Evolutionary conservation across 1,284 basidiomycete species (phyloP).

Genomic region (Ganoderma resinaceum): DNA sequence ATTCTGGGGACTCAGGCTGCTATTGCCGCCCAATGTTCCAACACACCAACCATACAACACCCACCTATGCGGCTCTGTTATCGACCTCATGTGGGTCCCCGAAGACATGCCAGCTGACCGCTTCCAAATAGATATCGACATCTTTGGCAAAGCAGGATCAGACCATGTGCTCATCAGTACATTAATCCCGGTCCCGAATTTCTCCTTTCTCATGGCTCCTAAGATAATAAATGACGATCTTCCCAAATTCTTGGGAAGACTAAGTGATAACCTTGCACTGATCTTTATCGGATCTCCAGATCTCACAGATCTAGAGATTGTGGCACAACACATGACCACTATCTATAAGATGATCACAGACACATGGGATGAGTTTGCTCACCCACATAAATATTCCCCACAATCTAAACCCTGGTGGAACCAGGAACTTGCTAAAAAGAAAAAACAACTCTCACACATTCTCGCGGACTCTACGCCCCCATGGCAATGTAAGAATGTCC

Average conservation of each 20-base stretch:
- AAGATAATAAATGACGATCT: neutral
- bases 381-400: neutral
- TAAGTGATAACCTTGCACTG: neutral
- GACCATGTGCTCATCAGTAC: neutral
- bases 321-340: neutral
- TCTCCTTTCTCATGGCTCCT: neutral
- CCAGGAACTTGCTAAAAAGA: neutral
- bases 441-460: neutral
- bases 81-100: constrained; percentile 1
- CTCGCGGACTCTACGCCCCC: neutral
- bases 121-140: neutral
- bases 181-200: neutral
- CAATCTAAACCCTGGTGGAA: neutral
- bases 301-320: neutral
- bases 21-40: neutral
- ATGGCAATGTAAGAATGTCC: neutral
- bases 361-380: neutral
- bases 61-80: neutral
- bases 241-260: neutral
- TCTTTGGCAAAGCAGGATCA: neutral
- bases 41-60: neutral
- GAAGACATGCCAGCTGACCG: neutral
- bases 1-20: neutral
- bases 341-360: neutral
- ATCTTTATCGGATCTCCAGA: neutral